Conservation (phyloP, 768 basidiomycete species). For the Suillus plorans region DNA sequence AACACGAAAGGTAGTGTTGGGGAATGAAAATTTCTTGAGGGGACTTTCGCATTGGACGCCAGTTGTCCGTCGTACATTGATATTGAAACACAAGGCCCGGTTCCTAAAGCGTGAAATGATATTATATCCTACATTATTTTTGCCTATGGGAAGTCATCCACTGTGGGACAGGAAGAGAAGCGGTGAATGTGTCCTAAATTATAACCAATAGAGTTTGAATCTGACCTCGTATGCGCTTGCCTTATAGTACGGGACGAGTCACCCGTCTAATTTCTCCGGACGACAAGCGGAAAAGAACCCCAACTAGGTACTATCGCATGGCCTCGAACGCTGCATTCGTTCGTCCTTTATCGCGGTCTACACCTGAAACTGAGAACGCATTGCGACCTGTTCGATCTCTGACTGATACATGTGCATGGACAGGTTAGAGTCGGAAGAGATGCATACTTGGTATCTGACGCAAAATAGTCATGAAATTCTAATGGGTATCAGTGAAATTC, state of each 20-base stretch:
- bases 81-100: no score
- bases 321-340: constrained; percentile 73
- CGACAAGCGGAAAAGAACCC: not conserved
- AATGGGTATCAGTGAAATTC: no score
- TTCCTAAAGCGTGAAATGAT: no score
- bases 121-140: no score
- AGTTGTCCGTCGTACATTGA: no score
- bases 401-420: constrained; percentile 86
- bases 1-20: no score
- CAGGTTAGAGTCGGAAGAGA: constrained; percentile 24
- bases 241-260: no score
- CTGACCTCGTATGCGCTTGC: not conserved
- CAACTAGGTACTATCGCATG: constrained; percentile 51
- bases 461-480: no score
- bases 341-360: constrained; percentile 45
- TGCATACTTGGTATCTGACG: no score
- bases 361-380: constrained; percentile 69
- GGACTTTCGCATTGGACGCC: no score
- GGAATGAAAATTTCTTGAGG: no score
- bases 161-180: not conserved
- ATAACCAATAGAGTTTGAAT: not conserved
- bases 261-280: not conserved
- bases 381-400: constrained; percentile 62
- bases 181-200: not conserved
- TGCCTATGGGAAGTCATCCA: no score